These are phyloP conservation scores for Hibiscus syriacus DNA, from an alignment of 345 rosid genomes.

Conservation along the genomic window DNA sequence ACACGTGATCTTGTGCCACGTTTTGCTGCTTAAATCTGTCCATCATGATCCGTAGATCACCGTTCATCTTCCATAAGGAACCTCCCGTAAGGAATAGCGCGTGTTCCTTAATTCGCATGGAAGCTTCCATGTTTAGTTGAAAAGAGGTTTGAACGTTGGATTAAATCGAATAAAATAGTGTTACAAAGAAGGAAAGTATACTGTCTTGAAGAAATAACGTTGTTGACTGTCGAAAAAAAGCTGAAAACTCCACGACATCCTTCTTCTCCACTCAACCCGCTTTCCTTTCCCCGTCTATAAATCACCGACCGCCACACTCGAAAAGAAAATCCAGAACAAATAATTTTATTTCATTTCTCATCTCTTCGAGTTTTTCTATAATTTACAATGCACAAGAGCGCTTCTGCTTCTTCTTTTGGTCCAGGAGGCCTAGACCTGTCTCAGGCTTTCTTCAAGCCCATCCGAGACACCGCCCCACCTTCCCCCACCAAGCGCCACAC, in stretches of 20 bases:
- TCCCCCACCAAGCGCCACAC: constrained; percentile 50
- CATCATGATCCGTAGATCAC: not conserved
- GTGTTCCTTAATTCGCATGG: not conserved
- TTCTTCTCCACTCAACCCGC: not conserved
- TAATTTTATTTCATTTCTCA: not conserved
- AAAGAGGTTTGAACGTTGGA: not conserved
- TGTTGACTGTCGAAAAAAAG: no score
- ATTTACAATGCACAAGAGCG: constrained; percentile 40
- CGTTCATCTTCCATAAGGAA: not conserved
- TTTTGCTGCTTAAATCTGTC: not conserved
- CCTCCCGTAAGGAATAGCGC: not conserved
- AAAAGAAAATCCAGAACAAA: not conserved
- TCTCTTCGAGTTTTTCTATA: not conserved
- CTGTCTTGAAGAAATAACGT: no score
- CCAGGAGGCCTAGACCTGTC: constrained; percentile 62
- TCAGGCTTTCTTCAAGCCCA: constrained; percentile 63
- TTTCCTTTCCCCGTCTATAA: not conserved
- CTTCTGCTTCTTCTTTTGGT: constrained; percentile 52
- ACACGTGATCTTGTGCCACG: not conserved
- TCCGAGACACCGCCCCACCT: constrained; percentile 41
- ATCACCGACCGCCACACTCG: not conserved
- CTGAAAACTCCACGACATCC: not conserved
- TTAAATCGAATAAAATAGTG: not conserved
- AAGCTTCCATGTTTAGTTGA: no score
- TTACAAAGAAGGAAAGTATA: not conserved